Evolutionary conservation across 345 rosid genomes (phyloP), one percentile per base, ranked within the genome.

Genomic region (Arabis alpina): DNA sequence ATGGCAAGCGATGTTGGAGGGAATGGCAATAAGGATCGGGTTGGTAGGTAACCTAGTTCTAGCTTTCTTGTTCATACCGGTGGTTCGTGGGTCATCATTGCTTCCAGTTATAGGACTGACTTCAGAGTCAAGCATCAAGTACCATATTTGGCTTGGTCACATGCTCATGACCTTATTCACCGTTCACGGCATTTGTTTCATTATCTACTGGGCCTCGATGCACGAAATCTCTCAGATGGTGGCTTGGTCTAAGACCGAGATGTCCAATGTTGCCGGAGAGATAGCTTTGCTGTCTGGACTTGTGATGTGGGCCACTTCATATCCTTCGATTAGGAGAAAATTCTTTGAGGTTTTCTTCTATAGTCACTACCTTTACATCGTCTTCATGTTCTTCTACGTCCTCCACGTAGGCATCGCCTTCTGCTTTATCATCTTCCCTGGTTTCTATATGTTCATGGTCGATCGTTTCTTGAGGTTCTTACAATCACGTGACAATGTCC

Each of bases 121-220:
- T 12, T 90, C 93, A 10, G 98, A 92, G 54, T 79, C 79, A 2
- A 82, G 95, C 89, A 90, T 92, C 64, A 92, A 88, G 75, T 92
- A 88, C 40, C 98, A 92, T 36, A 87, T 87, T 7, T 93, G 98
- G 97, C 74, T 93, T 0, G 97, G 98, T 4, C 95, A 90, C 52
- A 23, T 83, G 51, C 79, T 82, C 70, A 82, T 93, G 90, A 5
- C 67, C 10, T 42, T 90, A 65, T 83, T 88, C 73, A 80, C 93
- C 0, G 69, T 78, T 54, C 97, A 93, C 44, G 97, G 98, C 8
- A 19, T 88, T 47, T 30, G 65, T 64, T 90, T 48, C 79, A 70
- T 93, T 69, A 8, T 72, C 25, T 72, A 37, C 10, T 90, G 93
- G 90, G 68, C 66, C 0, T 56, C 63, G 5, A 74, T 83, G 0